Evolutionary conservation across 2,329 filamentous ascomycete genomes (phyloP), one percentile per base, ranked within the genome.

Genomic region (Geosmithia flava): DNA sequence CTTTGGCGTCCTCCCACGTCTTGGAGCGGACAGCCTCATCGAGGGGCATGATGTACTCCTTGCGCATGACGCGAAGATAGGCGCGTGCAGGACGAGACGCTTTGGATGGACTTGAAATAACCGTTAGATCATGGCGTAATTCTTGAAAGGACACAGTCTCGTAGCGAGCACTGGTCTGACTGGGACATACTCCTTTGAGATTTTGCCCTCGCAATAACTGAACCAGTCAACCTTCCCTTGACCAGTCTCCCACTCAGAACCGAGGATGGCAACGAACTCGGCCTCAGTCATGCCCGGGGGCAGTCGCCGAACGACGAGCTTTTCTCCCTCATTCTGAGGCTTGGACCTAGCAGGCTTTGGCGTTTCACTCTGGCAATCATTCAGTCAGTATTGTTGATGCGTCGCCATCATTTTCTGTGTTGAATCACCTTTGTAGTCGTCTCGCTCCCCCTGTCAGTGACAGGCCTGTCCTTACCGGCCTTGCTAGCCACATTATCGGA

Each of bases 171-270:
- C 23, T 20, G 5, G 20, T 37, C 20, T 3, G 19, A 16, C 13
- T 37, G 33, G 10, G 10, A 67, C 80, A 55, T 69, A 94, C 89
- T 95, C 87, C 60, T 81, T 84, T 2, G 89, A 90, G 43, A 91
- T 72, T 61, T 95, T 95, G 50, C 77, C 77, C 2, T 64, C 56
- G 7, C 66, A 64, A 53, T 71, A 98, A 45, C 76, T 76, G 54
- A 85, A 72, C 87, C 87, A 96, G 62, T 95, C 90, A 13, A 94
- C 80, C 60, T 83, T 93, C 30, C 87, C 88, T 45, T 76, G 78
- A n/a, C 85, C 86, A 3, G 76, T 58, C 58, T 81, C 85, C 91
- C 91, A 97, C 45, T 89, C 83, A 2, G 82, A 75, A 3, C 89
- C 90, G 13, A 96, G 63, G 8, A 81, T 74, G 15, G 69, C 64